Evolutionary conservation across 2,329 filamentous ascomycete genomes (phyloP).

Genomic region (Penicillium oxalicum): DNA sequence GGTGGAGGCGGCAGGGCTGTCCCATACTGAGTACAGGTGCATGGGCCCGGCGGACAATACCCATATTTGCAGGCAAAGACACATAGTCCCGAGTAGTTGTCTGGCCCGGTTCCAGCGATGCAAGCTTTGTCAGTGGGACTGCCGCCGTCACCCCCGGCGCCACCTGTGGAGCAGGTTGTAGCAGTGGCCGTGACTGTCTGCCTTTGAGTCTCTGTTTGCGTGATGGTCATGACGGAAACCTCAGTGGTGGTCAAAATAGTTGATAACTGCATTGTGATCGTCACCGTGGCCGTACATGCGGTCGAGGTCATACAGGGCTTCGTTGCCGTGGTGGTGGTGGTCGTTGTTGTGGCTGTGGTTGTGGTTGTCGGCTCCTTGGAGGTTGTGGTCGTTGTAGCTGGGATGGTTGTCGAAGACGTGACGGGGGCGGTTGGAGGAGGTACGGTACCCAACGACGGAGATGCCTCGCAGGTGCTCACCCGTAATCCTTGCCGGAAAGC

Average conservation of each 20-base stretch:
- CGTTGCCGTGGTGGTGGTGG: conserved; percentile 3
- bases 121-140: conserved; percentile 9
- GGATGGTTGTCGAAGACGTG: background rate
- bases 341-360: background rate
- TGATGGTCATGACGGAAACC: background rate
- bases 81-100: conserved; percentile 28
- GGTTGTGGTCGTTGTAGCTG: background rate
- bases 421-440: conserved; percentile 4
- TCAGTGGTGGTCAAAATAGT: conserved; percentile 4
- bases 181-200: background rate
- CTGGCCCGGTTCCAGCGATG: conserved; percentile 23
- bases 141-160: conserved; percentile 2
- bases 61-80: conserved; percentile 27
- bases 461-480: conserved; percentile 17
- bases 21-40: conserved; percentile 26
- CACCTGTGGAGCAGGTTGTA: background rate
- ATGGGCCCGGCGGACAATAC: conserved; percentile 28
- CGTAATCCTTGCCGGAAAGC: conserved; percentile 19
- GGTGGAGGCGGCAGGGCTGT: conserved; percentile 20
- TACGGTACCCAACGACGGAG: conserved; percentile 18
- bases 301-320: background rate
- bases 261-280: background rate
- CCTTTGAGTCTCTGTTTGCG: background rate
- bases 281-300: conserved; percentile 2
- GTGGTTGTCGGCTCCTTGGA: background rate